Evolutionary conservation across 495 filamentous ascomycete genomes (phyloP).

Genomic region (Bathelium albidoporum): DNA sequence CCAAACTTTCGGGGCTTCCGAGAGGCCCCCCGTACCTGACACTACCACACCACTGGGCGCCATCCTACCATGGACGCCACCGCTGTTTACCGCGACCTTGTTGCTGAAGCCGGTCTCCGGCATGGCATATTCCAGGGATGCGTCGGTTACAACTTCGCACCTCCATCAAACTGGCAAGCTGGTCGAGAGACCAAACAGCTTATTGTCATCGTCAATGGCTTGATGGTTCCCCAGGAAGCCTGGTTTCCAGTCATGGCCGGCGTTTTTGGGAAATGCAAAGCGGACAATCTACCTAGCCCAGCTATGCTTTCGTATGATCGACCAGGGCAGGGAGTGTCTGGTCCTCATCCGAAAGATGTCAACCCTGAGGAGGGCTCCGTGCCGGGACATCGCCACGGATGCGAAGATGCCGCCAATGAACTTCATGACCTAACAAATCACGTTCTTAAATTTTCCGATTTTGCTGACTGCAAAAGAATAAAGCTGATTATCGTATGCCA

Average conservation of each 20-base stretch:
- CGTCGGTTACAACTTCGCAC: neutral
- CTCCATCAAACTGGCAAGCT: neutral
- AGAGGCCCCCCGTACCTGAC: neutral
- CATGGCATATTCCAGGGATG: neutral
- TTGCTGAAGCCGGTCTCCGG: neutral
- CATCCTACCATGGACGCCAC: too few relatives aligned
- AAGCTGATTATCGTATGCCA: slow-evolving; percentile 44
- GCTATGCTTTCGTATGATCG: slow-evolving; percentile 53
- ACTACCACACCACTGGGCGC: neutral
- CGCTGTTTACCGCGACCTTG: neutral
- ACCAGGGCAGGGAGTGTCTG: slow-evolving; percentile 50
- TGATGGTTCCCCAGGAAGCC: slow-evolving; percentile 40
- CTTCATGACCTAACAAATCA: slow-evolving; percentile 33
- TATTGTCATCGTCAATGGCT: slow-evolving; percentile 54
- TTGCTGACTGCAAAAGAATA: slow-evolving; percentile 4
- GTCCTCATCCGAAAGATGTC: slow-evolving; percentile 38
- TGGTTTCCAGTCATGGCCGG: slow-evolving; percentile 40
- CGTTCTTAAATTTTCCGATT: slow-evolving; percentile 6
- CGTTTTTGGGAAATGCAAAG: slow-evolving; percentile 28
- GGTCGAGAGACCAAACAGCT: slow-evolving; percentile 19
- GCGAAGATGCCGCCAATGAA: slow-evolving; percentile 37
- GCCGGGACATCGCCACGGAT: slow-evolving; percentile 44
- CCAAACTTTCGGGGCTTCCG: neutral
- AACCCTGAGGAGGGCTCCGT: slow-evolving; percentile 29
- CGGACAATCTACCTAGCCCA: slow-evolving; percentile 24